Conservation (phyloP, 1,139 yeast species). For the Hyphopichia fennica region DNA sequence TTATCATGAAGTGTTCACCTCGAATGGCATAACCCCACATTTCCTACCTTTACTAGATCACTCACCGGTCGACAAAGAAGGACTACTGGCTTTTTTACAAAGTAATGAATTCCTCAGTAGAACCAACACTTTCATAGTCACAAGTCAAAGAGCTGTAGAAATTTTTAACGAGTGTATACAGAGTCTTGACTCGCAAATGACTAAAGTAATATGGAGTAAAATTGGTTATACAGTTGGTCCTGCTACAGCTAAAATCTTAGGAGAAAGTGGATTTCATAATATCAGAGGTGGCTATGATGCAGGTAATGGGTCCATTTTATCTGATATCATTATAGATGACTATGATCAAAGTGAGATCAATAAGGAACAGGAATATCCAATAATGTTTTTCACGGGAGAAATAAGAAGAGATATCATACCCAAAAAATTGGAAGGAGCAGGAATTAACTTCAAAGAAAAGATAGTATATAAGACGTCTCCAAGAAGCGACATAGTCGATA, state of each 20-base stretch:
- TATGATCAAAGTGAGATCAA: slow-evolving; percentile 13
- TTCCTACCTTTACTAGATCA: slow-evolving; percentile 76
- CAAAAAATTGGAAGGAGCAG: slow-evolving; percentile 42
- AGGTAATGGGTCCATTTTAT: slow-evolving; percentile 76
- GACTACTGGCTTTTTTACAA: slow-evolving; percentile 41
- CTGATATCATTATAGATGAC: slow-evolving; percentile 60
- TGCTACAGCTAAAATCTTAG: slow-evolving; percentile 68
- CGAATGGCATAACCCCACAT: slow-evolving; percentile 36
- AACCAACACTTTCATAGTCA: slow-evolving; percentile 64
- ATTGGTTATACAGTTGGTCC: slow-evolving; percentile 91
- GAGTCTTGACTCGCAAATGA: slow-evolving; percentile 29
- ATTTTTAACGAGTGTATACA: slow-evolving; percentile 55
- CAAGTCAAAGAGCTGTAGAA: slow-evolving; percentile 92
- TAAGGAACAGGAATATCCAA: slow-evolving; percentile 12
- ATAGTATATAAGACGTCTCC: slow-evolving; percentile 70
- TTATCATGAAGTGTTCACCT: slow-evolving; percentile 45
- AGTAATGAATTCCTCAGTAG: slow-evolving; percentile 36
- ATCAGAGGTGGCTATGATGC: slow-evolving; percentile 74
- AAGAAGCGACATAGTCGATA: slow-evolving; percentile 43
- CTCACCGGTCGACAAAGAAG: slow-evolving; percentile 48
- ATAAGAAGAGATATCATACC: slow-evolving; percentile 83
- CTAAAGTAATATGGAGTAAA: slow-evolving; percentile 36
- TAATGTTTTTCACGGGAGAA: slow-evolving; percentile 86
- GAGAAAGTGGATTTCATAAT: slow-evolving; percentile 61
- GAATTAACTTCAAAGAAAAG: slow-evolving; percentile 55